Percentiles rank a stretch among this genome's conserved stretches.
Conservation (phyloP, 768 basidiomycete species). For the Piloderma croceum region DNA sequence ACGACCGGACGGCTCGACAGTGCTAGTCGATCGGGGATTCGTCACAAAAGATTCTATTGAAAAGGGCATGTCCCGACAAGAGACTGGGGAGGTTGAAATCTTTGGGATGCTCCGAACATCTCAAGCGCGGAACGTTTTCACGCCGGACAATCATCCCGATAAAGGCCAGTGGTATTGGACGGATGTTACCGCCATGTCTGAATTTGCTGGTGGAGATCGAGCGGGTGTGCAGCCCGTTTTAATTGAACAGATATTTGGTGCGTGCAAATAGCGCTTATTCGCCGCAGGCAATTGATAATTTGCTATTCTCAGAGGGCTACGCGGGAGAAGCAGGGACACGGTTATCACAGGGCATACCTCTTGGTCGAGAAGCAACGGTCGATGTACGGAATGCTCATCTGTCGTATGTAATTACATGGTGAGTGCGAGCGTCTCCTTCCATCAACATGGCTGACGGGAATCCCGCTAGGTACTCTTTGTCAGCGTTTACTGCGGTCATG, state of each 20-base stretch:
- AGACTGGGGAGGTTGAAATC: conserved; percentile 60
- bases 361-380: conserved; percentile 77
- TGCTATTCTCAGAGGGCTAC: conserved; percentile 62
- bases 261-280: conserved; percentile 17
- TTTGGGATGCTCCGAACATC: conserved; percentile 84
- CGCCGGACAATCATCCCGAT: conserved; percentile 80
- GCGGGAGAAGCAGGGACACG: conserved; percentile 62
- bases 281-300: conserved; percentile 1
- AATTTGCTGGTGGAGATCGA: conserved; percentile 65
- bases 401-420: conserved; percentile 96
- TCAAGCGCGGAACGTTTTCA: conserved; percentile 70
- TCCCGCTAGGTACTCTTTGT: conserved; percentile 75
- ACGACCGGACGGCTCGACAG: conserved; percentile 72
- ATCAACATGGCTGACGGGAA: conserved; percentile 1
- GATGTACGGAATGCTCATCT: conserved; percentile 92
- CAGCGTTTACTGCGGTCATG: conserved; percentile 80
- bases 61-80: conserved; percentile 27
- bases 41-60: conserved; percentile 54
- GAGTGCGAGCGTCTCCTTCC: conserved; percentile 16
- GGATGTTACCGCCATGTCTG: conserved; percentile 76
- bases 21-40: conserved; percentile 93
- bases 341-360: conserved; percentile 68
- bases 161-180: conserved; percentile 90
- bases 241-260: conserved; percentile 88
- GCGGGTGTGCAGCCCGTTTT: conserved; percentile 81